These are phyloP conservation scores for Chloromonas sp. DNA, from an alignment of 163 green algal genomes.

Conservation along the genomic window DNA sequence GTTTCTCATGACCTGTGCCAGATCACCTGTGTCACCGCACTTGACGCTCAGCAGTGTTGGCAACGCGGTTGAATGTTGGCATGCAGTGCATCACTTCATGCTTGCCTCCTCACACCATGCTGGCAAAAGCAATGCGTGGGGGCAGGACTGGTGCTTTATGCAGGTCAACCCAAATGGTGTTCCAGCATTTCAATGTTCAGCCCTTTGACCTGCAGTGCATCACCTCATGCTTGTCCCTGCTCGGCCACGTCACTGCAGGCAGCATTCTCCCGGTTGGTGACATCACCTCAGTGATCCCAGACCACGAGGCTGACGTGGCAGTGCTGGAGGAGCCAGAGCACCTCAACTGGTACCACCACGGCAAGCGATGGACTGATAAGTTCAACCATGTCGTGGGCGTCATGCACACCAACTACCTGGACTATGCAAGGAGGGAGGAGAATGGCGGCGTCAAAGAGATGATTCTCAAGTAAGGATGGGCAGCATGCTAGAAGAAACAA, in stretches of 20 bases:
- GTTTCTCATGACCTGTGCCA: no score
- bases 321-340: slow-evolving; percentile 99
- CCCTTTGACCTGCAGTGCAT: no score
- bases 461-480: slow-evolving; percentile 17
- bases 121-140: background rate
- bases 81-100: no score
- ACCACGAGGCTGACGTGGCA: slow-evolving; percentile 86
- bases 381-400: slow-evolving; percentile 86
- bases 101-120: background rate
- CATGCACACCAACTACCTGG: slow-evolving; percentile 98
- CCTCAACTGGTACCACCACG: slow-evolving; percentile 95
- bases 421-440: slow-evolving; percentile 87
- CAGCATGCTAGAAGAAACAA: no score
- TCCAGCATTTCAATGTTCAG: no score
- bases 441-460: slow-evolving; percentile 64
- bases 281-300: slow-evolving; percentile 84
- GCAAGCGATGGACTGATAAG: slow-evolving; percentile 87
- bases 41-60: no score
- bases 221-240: no score
- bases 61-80: no score
- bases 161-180: background rate
- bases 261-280: slow-evolving; percentile 93
- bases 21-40: no score
- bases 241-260: slow-evolving; percentile 23
- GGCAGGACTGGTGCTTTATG: background rate